Conservation (phyloP, 2,329 filamentous ascomycete species). For the Cordyceps pruinosa region DNA sequence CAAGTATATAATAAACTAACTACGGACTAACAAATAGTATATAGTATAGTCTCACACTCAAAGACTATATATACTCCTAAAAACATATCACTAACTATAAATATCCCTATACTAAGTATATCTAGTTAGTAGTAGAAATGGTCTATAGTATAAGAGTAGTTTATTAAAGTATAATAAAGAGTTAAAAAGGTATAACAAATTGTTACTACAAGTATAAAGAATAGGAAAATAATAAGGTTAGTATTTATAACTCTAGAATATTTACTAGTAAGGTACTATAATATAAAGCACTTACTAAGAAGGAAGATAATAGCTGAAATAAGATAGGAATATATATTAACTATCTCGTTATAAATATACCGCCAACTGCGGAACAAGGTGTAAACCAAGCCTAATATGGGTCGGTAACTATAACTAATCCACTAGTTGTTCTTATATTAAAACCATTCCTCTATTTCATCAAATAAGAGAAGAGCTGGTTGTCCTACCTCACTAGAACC, state of each 20-base stretch:
- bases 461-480: slow-evolving; percentile 18
- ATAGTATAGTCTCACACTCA: slow-evolving; percentile 21
- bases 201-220: slow-evolving; percentile 18
- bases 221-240: slow-evolving; percentile 18
- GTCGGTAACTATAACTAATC: slow-evolving; percentile 30
- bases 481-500: slow-evolving; percentile 14
- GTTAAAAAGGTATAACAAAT: slow-evolving; percentile 18
- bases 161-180: slow-evolving; percentile 20
- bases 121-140: slow-evolving; percentile 19
- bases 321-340: slow-evolving; percentile 31
- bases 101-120: slow-evolving; percentile 18
- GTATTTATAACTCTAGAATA: slow-evolving; percentile 16
- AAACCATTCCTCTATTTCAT: slow-evolving; percentile 20
- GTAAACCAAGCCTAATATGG: slow-evolving; percentile 29
- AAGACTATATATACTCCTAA: slow-evolving; percentile 23
- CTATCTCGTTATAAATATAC: slow-evolving; percentile 30
- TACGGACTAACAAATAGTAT: slow-evolving; percentile 23
- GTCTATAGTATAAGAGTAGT: slow-evolving; percentile 19
- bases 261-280: slow-evolving; percentile 16
- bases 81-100: slow-evolving; percentile 20
- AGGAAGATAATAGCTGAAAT: slow-evolving; percentile 33
- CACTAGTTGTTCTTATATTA: slow-evolving; percentile 15
- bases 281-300: slow-evolving; percentile 22
- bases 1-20: slow-evolving; percentile 18
- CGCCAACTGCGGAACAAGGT: slow-evolving; percentile 33